phyloP scores from a whole-genome alignment of 116 monocot species.

The Dioscorea cayenensis region DNA sequence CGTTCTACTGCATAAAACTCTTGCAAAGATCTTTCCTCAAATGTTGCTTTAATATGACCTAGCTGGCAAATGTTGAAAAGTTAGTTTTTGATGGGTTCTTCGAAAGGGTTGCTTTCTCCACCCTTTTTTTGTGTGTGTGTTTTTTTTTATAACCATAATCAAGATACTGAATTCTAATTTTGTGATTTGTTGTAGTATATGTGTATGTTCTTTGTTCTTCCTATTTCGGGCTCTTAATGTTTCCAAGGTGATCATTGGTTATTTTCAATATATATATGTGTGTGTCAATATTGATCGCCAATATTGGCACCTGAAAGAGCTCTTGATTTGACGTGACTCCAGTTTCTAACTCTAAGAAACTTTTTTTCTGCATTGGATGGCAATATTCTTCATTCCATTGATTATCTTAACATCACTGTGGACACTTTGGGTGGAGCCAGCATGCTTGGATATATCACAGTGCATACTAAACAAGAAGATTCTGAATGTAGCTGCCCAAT shows the following conservation, averaged over 20 bases:
- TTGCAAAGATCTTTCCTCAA: too few species aligned
- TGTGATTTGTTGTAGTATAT: neutral
- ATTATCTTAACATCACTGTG: conserved; percentile 41
- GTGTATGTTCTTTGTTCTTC: neutral
- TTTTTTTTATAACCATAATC: neutral
- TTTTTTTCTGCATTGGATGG: too few species aligned
- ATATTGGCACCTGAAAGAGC: neutral
- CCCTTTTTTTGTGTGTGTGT: neutral
- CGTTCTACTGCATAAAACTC: too few species aligned
- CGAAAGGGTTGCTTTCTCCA: neutral
- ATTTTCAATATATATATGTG: neutral
- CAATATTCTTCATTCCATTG: neutral
- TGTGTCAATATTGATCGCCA: neutral
- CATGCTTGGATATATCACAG: conserved; percentile 28
- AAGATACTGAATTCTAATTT: neutral
- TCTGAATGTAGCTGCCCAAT: conserved; percentile 56
- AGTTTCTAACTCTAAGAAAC: neutral
- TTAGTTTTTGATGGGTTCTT: neutral
- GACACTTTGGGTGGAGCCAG: conserved; percentile 63
- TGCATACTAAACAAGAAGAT: conserved; percentile 61
- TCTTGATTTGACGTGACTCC: neutral
- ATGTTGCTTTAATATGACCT: too few species aligned
- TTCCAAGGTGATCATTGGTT: neutral
- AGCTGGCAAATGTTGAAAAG: too few species aligned
- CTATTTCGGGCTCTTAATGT: neutral